A percentile compares a stretch with the other conserved stretches of the same genome.
phyloP scores from a whole-genome alignment of 306 rosid genomes.

The Abrus precatorius region DNA sequence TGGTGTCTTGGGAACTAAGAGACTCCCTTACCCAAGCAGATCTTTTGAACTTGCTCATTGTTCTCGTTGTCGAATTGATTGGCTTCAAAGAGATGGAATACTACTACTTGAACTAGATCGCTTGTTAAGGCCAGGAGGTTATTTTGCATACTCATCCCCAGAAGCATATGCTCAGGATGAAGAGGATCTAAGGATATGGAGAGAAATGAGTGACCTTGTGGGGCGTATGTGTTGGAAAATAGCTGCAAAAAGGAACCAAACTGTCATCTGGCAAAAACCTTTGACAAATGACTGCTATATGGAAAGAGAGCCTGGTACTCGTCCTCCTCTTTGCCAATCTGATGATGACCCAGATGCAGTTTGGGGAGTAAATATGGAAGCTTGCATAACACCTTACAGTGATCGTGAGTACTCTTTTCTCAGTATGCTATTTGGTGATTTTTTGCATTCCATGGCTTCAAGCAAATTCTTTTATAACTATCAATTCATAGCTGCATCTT shows the following conservation, averaged over 20 bases:
- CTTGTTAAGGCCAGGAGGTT: slow-evolving; percentile 90
- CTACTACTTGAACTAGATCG: slow-evolving; percentile 94
- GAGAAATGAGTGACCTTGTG: slow-evolving; percentile 90
- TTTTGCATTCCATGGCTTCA: slow-evolving; percentile 41
- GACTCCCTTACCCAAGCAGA: slow-evolving; percentile 98
- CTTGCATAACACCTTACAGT: slow-evolving; percentile 85
- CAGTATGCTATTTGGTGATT: slow-evolving; percentile 33
- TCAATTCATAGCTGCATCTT: slow-evolving; percentile 22
- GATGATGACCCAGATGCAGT: slow-evolving; percentile 87
- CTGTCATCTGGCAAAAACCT: slow-evolving; percentile 98
- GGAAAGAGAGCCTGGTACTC: slow-evolving; percentile 81
- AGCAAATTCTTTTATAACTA: slow-evolving; percentile 9
- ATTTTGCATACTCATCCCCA: slow-evolving; percentile 94
- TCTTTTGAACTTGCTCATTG: slow-evolving; percentile 98
- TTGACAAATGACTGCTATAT: slow-evolving; percentile 85
- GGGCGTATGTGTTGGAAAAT: slow-evolving; percentile 89
- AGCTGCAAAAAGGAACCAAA: slow-evolving; percentile 85
- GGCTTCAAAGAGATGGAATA: slow-evolving; percentile 97
- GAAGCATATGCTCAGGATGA: slow-evolving; percentile 99
- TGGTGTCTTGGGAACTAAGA: slow-evolving; percentile 94
- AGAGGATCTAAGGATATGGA: slow-evolving; percentile 95
- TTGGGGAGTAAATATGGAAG: slow-evolving; percentile 92
- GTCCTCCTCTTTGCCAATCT: slow-evolving; percentile 88
- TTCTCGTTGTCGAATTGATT: slow-evolving; percentile 96
- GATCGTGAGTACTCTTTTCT: slow-evolving; percentile 69